phyloP scores from a whole-genome alignment of 2,329 filamentous ascomycete species.

The Pestalotiopsis sp. region DNA sequence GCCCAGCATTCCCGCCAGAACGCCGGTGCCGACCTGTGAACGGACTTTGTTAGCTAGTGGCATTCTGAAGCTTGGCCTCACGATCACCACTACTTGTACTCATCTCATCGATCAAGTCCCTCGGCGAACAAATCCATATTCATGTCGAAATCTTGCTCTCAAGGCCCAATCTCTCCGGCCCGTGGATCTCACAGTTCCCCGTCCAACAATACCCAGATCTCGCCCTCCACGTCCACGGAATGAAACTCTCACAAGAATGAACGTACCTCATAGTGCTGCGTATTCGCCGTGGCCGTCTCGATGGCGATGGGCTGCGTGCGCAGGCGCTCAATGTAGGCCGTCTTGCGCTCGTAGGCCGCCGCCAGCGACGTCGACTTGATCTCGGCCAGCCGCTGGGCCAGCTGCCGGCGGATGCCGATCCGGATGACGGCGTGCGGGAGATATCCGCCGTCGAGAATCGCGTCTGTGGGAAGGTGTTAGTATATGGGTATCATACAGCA shows the following conservation, averaged over 20 bases:
- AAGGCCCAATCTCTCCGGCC: not conserved
- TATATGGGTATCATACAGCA: not conserved
- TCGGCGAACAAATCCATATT: no score
- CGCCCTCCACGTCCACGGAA: no score
- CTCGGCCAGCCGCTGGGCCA: conserved; percentile 58
- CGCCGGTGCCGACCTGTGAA: conserved; percentile 58
- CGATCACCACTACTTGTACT: not conserved
- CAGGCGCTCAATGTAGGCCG: conserved; percentile 63
- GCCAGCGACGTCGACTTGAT: conserved; percentile 57
- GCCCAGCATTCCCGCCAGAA: conserved; percentile 62
- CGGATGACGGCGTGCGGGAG: conserved; percentile 65
- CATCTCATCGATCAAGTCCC: no score
- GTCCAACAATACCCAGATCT: no score
- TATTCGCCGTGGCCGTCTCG: conserved; percentile 65
- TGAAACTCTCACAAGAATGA: no score
- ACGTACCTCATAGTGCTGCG: conserved; percentile 66
- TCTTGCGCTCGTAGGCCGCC: conserved; percentile 59
- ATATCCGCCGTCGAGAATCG: conserved; percentile 65
- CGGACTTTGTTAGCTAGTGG: not conserved
- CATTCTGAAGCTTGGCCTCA: not conserved
- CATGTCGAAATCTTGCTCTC: not conserved
- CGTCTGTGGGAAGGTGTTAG: conserved; percentile 38
- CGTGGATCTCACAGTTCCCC: no score
- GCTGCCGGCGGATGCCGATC: conserved; percentile 66
- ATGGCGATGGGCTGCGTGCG: conserved; percentile 66